Evolutionary conservation across 1,284 basidiomycete genomes (phyloP).

Genomic region (Chiua sp.): DNA sequence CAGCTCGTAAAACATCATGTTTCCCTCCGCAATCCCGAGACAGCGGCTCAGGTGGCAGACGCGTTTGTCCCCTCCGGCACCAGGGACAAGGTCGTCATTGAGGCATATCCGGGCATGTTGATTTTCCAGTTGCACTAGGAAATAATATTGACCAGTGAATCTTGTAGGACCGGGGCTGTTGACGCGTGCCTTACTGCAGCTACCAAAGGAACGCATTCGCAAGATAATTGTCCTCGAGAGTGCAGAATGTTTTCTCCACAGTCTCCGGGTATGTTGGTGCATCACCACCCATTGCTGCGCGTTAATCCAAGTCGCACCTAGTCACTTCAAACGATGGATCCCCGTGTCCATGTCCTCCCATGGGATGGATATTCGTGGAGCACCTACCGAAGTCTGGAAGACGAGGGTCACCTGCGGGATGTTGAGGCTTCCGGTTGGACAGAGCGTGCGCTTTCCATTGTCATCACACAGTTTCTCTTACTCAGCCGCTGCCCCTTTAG

Average conservation of each 20-base stretch:
- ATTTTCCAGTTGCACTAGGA: not conserved
- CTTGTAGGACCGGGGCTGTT: slow-evolving; percentile 68
- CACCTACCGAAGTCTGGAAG: slow-evolving; percentile 59
- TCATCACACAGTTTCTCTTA: not conserved
- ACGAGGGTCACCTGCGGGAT: slow-evolving; percentile 57
- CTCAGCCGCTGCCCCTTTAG: slow-evolving; percentile 36
- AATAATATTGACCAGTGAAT: not conserved
- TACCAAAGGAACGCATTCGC: slow-evolving; percentile 61
- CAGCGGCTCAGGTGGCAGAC: slow-evolving; percentile 58
- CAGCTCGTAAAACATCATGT: slow-evolving; percentile 40
- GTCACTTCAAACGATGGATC: slow-evolving; percentile 67
- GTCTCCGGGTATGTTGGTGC: slow-evolving; percentile 53
- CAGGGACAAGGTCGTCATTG: slow-evolving; percentile 65
- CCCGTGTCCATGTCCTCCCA: slow-evolving; percentile 62
- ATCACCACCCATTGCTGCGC: not conserved
- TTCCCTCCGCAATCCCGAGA: slow-evolving; percentile 49
- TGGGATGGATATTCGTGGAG: slow-evolving; percentile 59
- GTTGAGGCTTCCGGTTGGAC: slow-evolving; percentile 42
- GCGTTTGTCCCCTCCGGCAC: slow-evolving; percentile 56
- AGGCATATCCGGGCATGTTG: slow-evolving; percentile 71
- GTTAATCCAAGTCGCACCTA: slow-evolving; percentile 37
- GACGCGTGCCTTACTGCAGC: slow-evolving; percentile 67
- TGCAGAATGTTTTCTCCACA: slow-evolving; percentile 53
- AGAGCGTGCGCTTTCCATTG: slow-evolving; percentile 29
- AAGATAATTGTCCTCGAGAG: slow-evolving; percentile 76